A percentile compares a stretch with the other conserved stretches of the same genome.
Evolutionary conservation across 495 filamentous ascomycete genomes (phyloP).

Genomic region (Ascodesmis nigricans): DNA sequence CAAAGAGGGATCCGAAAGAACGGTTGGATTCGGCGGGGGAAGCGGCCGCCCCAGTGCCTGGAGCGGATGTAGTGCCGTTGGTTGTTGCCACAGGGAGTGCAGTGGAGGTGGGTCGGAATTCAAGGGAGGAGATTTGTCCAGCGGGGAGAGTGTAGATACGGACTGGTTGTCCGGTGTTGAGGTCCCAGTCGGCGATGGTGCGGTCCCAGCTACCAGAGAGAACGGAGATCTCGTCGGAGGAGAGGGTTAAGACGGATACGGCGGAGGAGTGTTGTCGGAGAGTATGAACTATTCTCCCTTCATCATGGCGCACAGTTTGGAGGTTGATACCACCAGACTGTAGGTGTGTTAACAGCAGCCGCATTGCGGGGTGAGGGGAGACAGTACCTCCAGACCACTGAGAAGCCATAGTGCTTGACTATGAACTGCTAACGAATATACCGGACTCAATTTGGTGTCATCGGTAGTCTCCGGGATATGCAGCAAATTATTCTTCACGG

Average conservation of each 20-base stretch:
- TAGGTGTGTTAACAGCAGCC: not conserved
- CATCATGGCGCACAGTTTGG: slow-evolving; percentile 83
- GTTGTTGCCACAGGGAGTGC: slow-evolving; percentile 25
- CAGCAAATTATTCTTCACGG: slow-evolving; percentile 3
- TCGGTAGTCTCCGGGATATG: slow-evolving; percentile 17
- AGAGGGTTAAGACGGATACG: slow-evolving; percentile 66
- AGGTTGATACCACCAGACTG: slow-evolving; percentile 71
- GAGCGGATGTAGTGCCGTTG: slow-evolving; percentile 27
- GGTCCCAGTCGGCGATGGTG: slow-evolving; percentile 77
- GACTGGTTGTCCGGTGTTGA: slow-evolving; percentile 62
- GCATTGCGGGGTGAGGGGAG: not conserved
- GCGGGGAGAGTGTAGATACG: slow-evolving; percentile 42
- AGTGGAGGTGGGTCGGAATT: slow-evolving; percentile 47
- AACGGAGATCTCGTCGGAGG: slow-evolving; percentile 65
- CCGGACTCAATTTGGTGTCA: slow-evolving; percentile 39
- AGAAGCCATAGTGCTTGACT: slow-evolving; percentile 77
- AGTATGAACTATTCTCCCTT: slow-evolving; percentile 65
- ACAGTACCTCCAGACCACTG: slow-evolving; percentile 45
- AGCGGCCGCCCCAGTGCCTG: slow-evolving; percentile 32
- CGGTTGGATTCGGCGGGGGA: slow-evolving; percentile 15
- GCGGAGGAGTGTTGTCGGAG: slow-evolving; percentile 75
- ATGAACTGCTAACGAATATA: slow-evolving; percentile 84
- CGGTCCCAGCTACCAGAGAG: slow-evolving; percentile 96
- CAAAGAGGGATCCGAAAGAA: slow-evolving; percentile 33
- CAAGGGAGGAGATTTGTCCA: slow-evolving; percentile 69